Evolutionary conservation across 805 yeast genomes (phyloP).

Genomic region (Wickerhamomyces subpelliculosus): DNA sequence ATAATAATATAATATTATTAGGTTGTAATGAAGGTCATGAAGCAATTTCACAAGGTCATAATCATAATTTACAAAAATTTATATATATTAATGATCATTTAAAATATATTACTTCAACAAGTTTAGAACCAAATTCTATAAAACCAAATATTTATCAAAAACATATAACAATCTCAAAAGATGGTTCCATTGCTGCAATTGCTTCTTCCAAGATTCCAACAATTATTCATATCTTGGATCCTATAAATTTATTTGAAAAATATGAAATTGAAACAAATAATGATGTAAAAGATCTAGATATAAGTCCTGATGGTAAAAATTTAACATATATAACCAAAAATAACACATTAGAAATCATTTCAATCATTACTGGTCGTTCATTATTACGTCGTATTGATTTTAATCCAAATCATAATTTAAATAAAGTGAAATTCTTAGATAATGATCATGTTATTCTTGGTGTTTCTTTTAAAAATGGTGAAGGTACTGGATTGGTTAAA

Average conservation of each 20-base stretch:
- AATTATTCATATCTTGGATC: constrained; percentile 55
- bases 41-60: constrained; percentile 47
- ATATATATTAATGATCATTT: constrained; percentile 62
- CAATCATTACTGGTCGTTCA: constrained; percentile 34
- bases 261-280: constrained; percentile 51
- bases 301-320: constrained; percentile 65
- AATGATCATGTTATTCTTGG: constrained; percentile 14
- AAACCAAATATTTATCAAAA: constrained; percentile 50
- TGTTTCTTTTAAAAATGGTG: constrained; percentile 3
- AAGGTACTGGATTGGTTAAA: constrained; percentile 12
- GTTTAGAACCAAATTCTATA: constrained; percentile 30
- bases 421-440: constrained; percentile 29
- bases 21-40: constrained; percentile 74
- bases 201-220: constrained; percentile 69
- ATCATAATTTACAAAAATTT: constrained; percentile 69
- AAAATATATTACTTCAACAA: constrained; percentile 58
- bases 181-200: constrained; percentile 59
- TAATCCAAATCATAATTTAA: constrained; percentile 21
- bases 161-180: constrained; percentile 49
- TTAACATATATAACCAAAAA: constrained; percentile 58
- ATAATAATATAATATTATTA: constrained; percentile 45
- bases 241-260: constrained; percentile 46
- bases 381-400: constrained; percentile 27
- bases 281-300: constrained; percentile 57
- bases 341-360: constrained; percentile 36